Percentiles rank a stretch among this genome's conserved stretches.
These are phyloP conservation scores for Aspergillus ibericus DNA, from an alignment of 2,329 filamentous ascomycete species.

Conservation along the genomic window DNA sequence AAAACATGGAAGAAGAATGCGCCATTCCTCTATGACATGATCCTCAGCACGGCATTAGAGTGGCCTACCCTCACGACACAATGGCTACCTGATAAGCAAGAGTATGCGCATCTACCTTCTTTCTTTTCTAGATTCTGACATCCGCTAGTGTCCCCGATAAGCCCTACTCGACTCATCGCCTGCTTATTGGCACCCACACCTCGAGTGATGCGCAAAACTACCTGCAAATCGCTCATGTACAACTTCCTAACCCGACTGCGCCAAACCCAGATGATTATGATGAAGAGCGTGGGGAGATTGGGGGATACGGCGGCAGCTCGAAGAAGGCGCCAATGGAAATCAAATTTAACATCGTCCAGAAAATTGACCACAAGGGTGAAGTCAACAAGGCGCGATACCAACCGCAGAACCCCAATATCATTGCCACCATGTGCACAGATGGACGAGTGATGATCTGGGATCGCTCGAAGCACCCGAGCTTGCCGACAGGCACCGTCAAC, in stretches of 20 bases:
- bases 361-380: slow-evolving; percentile 93
- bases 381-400: slow-evolving; percentile 99
- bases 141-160: slow-evolving; percentile 68
- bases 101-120: slow-evolving; percentile 46
- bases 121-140: not conserved
- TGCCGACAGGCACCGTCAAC: slow-evolving; percentile 71
- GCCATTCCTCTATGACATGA: slow-evolving; percentile 97
- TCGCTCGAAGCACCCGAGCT: slow-evolving; percentile 84
- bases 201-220: slow-evolving; percentile 84
- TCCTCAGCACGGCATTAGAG: slow-evolving; percentile 88
- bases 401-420: slow-evolving; percentile 94
- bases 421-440: slow-evolving; percentile 88
- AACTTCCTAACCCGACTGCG: slow-evolving; percentile 75
- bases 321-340: slow-evolving; percentile 70
- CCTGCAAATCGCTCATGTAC: slow-evolving; percentile 89
- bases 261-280: slow-evolving; percentile 83
- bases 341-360: slow-evolving; percentile 89
- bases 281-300: slow-evolving; percentile 87
- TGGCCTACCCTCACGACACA: slow-evolving; percentile 98
- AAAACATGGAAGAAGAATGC: slow-evolving; percentile 99
- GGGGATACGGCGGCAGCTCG: slow-evolving; percentile 75
- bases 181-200: slow-evolving; percentile 93
- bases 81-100: slow-evolving; percentile 95
- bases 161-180: slow-evolving; percentile 80
- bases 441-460: slow-evolving; percentile 91